A percentile compares a stretch with the other conserved stretches of the same genome.
These are phyloP conservation scores for Phlyctochytrium arcticum DNA, from an alignment of 192 early-diverging fungal genomes.

Conservation along the genomic window DNA sequence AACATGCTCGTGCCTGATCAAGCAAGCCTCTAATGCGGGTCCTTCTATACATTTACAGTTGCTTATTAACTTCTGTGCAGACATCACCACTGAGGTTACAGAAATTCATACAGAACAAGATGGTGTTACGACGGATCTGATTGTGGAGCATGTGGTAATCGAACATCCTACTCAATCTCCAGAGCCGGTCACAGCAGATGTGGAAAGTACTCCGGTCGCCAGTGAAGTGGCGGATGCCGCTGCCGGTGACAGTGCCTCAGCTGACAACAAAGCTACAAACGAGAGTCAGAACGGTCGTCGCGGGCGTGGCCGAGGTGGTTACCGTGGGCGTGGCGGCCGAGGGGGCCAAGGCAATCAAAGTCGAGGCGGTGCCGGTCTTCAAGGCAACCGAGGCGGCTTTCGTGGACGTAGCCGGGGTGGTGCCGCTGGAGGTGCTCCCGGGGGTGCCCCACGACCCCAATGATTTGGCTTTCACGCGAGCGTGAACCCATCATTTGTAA, in stretches of 20 bases:
- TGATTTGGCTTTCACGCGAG: too few relatives aligned
- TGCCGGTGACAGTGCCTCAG: neutral
- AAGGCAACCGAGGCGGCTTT: neutral
- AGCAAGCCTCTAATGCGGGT: neutral
- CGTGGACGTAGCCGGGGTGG: conserved; percentile 15
- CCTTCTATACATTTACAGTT: too few relatives aligned
- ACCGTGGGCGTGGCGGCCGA: conserved; percentile 10
- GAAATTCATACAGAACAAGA: neutral
- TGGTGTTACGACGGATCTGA: neutral
- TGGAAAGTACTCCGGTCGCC: neutral
- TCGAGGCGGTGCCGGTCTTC: too few relatives aligned
- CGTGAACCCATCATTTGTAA: too few relatives aligned
- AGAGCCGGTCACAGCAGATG: neutral
- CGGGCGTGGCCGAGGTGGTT: conserved; percentile 10
- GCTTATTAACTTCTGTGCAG: neutral
- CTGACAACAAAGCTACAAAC: neutral
- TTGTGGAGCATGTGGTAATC: neutral
- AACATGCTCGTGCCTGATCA: conserved; percentile 19
- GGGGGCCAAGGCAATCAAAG: neutral
- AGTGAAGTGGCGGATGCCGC: neutral
- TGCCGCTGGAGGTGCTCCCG: too few relatives aligned
- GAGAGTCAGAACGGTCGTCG: conserved; percentile 5
- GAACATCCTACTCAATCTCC: too few relatives aligned
- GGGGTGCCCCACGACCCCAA: too few relatives aligned
- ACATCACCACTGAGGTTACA: neutral